Evolutionary conservation across 148 eudicot species (phyloP), one percentile per base, ranked within the genome.

Genomic region (Spergularia marina): DNA sequence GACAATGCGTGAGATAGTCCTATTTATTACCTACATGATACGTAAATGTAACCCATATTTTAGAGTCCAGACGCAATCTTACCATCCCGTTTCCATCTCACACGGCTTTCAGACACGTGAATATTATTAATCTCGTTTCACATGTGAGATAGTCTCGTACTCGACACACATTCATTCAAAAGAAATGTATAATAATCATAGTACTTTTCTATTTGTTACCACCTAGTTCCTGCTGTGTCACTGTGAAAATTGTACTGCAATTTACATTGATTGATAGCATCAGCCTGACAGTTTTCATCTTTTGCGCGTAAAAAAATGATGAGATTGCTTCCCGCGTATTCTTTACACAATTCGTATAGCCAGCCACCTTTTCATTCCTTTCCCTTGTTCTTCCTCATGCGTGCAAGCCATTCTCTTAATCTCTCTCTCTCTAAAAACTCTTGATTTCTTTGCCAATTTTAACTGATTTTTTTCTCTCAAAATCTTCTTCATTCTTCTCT

Each of bases 381-480:
- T 17, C 75, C 72, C 58, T 65, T 75, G 64, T 74, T 73, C 62
- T 73, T 71, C 71, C 71, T 86, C 76, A 94, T 91, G 98, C 98
- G 98, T 94, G 97, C 98, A 94, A 94, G 98, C 90, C 85, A 87
- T 87, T 74, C 82, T 67, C 83, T 75, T 66, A 55, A 64, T 61
- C 68, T 10, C 15, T 21, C 71, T 39, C 21, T 55, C 63, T 53
- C 13, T 55, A 15, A 30, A 15, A 30, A 77, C 75, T 61, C 61
- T 67, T 68, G 73, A 65, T 61, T 74, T 53, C 74, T 73, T 82
- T 30, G 36, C 69, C 78, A 67, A 61, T 47, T 64, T 74, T 81
- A 80, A 87, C 88, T 83, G 83, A 83, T 87, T 80, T 72, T 64
- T 65, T 83, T 88, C 81, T 83, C 84, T 77, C 64, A 79, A 88